Conservation (phyloP, 192 early-diverging fungal species). For the Coemansia sp. region DNA sequence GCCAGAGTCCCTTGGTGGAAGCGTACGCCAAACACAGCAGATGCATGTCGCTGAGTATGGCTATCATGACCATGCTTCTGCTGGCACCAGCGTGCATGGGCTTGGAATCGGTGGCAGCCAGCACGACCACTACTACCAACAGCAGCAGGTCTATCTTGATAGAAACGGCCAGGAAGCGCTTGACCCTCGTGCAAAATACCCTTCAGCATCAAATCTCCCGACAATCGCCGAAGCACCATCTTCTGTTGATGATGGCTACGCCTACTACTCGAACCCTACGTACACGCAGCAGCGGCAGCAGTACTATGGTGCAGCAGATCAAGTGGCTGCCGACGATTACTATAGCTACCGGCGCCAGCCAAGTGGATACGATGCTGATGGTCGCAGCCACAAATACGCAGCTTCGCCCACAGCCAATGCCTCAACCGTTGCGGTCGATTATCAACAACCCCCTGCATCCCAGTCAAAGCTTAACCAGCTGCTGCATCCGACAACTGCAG, state of each 20-base stretch:
- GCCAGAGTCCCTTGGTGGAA: constrained; percentile 2
- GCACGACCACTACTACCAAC: constrained; percentile 2
- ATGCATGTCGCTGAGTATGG: background rate
- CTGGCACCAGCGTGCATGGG: background rate
- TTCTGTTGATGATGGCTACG: background rate
- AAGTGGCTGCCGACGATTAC: constrained; percentile 1
- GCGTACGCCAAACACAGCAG: constrained; percentile 1
- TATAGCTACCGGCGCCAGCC: background rate
- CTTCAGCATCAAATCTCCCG: background rate
- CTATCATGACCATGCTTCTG: background rate
- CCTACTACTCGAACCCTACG: background rate
- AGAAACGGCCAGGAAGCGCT: background rate
- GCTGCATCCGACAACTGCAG: constrained; percentile 10
- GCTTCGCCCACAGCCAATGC: background rate
- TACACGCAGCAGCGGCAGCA: constrained; percentile 13
- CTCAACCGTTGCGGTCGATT: background rate
- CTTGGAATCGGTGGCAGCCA: background rate
- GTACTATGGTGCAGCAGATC: background rate
- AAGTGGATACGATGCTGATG: background rate
- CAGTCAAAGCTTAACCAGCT: constrained; percentile 22
- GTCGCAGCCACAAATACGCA: background rate
- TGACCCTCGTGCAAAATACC: background rate
- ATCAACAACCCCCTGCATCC: constrained; percentile 8
- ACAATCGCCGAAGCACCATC: background rate
- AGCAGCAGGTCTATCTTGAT: background rate